Base-by-base conservation (phyloP, 2,329 filamentous ascomycete genomes). In the Lecanicillium sp. region DNA sequence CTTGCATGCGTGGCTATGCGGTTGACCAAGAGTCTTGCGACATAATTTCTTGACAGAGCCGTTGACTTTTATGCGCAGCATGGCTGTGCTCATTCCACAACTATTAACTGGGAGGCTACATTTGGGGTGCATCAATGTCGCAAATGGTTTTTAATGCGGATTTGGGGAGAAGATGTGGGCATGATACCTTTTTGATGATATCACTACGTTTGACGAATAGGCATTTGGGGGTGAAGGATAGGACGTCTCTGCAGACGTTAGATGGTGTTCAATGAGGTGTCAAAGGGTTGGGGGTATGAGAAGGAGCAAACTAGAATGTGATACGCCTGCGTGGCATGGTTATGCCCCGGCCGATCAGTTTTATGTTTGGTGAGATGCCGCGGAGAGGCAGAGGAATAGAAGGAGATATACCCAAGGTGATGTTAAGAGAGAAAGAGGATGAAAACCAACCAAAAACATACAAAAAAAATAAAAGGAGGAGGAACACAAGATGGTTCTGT, bases 101-200 rank as follows among this genome's bases (percentile, higher is more conserved):
- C 22, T n/a, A n/a, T n/a, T 25, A 11, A 11, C 22, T 19, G 33
- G 33, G 33, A 25, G 33, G 33, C 33, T 25, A 11, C 22, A 25
- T 25, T 25, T 25, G 22, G 22, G 6, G 7, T 25, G 6, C 11
- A 25, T 25, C 22, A 11, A 25, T 25, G 22, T 25, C 22, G 22
- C 11, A 25, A 7, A 6, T 25, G 22, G 22, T 25, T 25, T 25
- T 25, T 25, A 25, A 25, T 25, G 22, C 22, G 22, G 22, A 25
- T 25, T 25, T 25, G 11, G 22, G 22, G 47, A 37, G 46, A 35
- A 40, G 37, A 33, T 38, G 55, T 45, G 46, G 50, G 49, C 50
- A 58, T 53, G 55, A 60, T 59, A 60, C 56, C 52, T 52, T 47
- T 57, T 43, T 54, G 51, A 58, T 50, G 55, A 57, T 47, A 52